phyloP scores from a whole-genome alignment of 176 grass and related monocot species.

The Musa beccarii region DNA sequence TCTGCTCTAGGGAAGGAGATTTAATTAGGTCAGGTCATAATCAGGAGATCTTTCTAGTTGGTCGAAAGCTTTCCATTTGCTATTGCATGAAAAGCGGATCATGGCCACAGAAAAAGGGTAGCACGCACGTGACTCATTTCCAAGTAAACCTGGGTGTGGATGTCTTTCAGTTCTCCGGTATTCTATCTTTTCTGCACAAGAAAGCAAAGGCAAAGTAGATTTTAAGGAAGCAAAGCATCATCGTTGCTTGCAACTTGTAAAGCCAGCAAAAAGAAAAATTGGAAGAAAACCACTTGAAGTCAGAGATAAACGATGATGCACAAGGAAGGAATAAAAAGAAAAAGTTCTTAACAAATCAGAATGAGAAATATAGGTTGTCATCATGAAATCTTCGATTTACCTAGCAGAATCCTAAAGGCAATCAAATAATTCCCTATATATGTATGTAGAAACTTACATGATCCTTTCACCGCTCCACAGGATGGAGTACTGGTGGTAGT shows the following conservation, averaged over 20 bases:
- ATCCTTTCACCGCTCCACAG: constrained; percentile 54
- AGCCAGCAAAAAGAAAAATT: neutral
- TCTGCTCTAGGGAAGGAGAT: no score
- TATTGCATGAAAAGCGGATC: neutral
- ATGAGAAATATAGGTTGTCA: neutral
- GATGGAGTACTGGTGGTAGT: constrained; percentile 80
- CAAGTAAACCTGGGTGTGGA: neutral
- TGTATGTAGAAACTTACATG: constrained; percentile 32
- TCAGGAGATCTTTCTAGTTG: neutral
- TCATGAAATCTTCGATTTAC: neutral
- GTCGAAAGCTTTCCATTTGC: neutral
- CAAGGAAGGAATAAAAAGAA: neutral
- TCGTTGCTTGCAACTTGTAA: neutral
- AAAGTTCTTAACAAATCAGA: neutral
- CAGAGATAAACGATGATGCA: neutral
- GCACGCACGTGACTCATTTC: neutral
- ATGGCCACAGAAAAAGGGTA: neutral
- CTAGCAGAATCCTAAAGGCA: neutral
- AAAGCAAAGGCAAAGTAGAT: constrained; percentile 1
- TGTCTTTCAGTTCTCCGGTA: neutral
- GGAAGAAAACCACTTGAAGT: neutral
- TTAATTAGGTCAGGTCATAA: no score
- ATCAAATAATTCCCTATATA: neutral
- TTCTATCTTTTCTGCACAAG: neutral
- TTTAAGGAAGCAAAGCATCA: neutral